Conservation (phyloP, 202 grass and related monocot genomes). For the Digitaria exilis region DNA sequence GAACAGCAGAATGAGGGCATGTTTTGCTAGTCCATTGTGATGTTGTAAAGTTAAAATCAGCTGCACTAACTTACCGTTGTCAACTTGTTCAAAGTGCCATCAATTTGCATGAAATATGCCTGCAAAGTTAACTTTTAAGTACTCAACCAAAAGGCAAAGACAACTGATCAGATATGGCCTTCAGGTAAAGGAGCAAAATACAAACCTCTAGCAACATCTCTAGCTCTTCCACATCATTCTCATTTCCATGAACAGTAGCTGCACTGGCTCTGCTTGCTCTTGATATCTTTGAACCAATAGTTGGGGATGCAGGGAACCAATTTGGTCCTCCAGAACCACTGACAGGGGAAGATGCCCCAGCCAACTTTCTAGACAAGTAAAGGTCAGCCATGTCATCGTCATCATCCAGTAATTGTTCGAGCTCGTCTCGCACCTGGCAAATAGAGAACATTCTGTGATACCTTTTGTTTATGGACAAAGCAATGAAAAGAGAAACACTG, state of each 20-base stretch:
- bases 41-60: conserved; percentile 25
- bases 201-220: conserved; percentile 90
- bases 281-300: conserved; percentile 95
- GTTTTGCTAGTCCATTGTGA: conserved; percentile 11
- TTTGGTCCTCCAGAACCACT: conserved; percentile 83
- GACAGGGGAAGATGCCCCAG: conserved; percentile 72
- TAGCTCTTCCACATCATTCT: conserved; percentile 92
- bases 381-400: conserved; percentile 99
- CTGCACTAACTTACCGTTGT: conserved; percentile 72
- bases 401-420: conserved; percentile 98
- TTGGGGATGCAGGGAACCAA: conserved; percentile 88
- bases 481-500: background rate
- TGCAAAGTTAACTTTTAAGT: conserved; percentile 55
- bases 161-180: background rate
- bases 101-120: conserved; percentile 99
- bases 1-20: background rate
- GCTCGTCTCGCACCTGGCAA: conserved; percentile 92
- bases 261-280: conserved; percentile 92
- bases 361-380: conserved; percentile 99
- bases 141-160: conserved; percentile 9
- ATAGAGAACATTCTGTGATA: conserved; percentile 32
- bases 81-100: conserved; percentile 97
- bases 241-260: conserved; percentile 89
- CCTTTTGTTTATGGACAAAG: background rate
- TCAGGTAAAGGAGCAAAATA: conserved; percentile 30